phyloP scores from a whole-genome alignment of 352 stramenopile genomes.

The Globisporangium acanthophoron region DNA sequence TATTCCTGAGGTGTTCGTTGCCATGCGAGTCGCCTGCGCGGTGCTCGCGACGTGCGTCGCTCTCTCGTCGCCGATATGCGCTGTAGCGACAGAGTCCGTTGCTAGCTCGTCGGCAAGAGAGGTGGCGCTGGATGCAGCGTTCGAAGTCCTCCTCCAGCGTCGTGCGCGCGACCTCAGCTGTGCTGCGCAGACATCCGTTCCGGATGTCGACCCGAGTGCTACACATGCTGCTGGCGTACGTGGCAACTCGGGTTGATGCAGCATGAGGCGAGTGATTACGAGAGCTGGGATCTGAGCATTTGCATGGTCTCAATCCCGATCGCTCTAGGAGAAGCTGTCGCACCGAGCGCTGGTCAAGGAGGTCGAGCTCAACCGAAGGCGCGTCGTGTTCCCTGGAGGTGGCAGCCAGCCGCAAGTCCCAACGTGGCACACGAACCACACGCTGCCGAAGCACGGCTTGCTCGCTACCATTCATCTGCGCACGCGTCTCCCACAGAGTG shows the following conservation, averaged over 20 bases:
- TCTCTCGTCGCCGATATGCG: neutral
- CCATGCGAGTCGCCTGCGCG: neutral
- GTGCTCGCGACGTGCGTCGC: neutral
- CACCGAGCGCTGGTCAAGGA: slow-evolving; percentile 6
- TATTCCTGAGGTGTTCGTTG: neutral
- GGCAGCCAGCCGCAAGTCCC: neutral
- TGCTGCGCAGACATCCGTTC: too few species aligned
- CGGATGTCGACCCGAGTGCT: neutral
- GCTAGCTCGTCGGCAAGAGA: neutral
- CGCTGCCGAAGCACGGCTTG: neutral
- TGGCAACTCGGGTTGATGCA: neutral
- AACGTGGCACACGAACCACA: slow-evolving; percentile 1
- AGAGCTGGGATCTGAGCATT: too few species aligned
- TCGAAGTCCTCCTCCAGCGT: neutral
- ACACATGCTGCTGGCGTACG: neutral
- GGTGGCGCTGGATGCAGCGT: neutral
- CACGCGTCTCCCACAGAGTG: neutral
- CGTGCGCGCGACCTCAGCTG: neutral
- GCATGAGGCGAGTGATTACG: too few species aligned
- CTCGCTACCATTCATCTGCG: slow-evolving; percentile 1
- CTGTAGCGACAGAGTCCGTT: too few species aligned
- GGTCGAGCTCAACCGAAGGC: slow-evolving; percentile 7
- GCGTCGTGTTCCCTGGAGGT: neutral
- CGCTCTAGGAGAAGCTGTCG: neutral
- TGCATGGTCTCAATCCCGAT: too few species aligned